Base-by-base conservation (phyloP, 2,329 filamentous ascomycete species). In the Malbranchea cinnamomea region DNA sequence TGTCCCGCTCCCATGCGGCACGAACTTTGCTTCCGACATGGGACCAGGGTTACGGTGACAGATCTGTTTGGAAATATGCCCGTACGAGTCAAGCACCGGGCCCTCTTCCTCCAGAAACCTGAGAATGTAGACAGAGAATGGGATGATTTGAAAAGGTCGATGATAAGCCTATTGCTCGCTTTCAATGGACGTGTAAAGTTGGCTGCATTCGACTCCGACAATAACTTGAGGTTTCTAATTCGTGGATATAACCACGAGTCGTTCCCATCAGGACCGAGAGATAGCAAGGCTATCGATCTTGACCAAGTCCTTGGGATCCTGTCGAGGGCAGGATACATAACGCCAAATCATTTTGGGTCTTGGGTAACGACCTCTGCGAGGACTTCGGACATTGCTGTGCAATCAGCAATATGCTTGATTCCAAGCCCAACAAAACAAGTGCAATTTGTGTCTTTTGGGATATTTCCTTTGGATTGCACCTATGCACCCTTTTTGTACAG, bases 31-130 rank as follows among this genome's bases (percentile, higher is more conserved):
- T 57, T 54, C 20, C 36, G 59, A 12, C 72, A 81, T 56, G 87
- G 87, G 4, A 93, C 85, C 0, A 68, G 71, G 16, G 73, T 87
- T 2, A 67, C 66, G 0, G 77, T 92, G 4, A 71, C 75, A 33
- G 76, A 93, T 49, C 60, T 94, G 1, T 95, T 94, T 53, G 84
- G 85, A 0, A 78, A 75, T 35, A 81, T 94, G 71, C 84, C 87
- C 0, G 87, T 94, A 8, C 74, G 87, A 9, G 76, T 91, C 15
- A 92, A 89, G 48, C 79, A 84, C 42, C 69, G 84, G 38, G 69
- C 69, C 0, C 41, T 72, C 3, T 55, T 60, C 39, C 50, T 63
- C 22, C 59, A 71, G 43, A 63, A 61, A 41, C 40, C 62, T 7
- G 47, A 60, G 14, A 59, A 74, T 27, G 52, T 67, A 3, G 63